These are phyloP conservation scores for Leccinum longicurvipes DNA, from an alignment of 768 basidiomycete genomes.

Conservation along the genomic window DNA sequence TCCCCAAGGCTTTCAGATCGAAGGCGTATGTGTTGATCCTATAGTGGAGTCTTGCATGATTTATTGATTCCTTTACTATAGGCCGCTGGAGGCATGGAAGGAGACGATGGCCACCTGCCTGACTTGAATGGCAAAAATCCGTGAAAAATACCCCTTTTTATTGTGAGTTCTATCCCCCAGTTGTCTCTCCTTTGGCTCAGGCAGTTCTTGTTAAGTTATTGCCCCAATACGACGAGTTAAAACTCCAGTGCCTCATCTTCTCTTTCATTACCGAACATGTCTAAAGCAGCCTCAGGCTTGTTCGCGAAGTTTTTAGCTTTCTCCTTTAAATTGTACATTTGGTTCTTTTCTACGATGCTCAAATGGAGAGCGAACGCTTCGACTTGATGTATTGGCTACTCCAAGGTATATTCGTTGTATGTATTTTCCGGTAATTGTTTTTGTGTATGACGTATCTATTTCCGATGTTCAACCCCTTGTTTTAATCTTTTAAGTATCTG, in stretches of 20 bases:
- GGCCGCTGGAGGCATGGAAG: background rate
- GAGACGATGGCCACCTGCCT: too few relatives aligned
- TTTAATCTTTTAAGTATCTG: background rate
- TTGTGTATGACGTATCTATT: background rate
- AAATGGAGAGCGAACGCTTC: background rate
- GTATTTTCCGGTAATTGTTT: background rate
- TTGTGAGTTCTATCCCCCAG: background rate
- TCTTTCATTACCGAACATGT: background rate
- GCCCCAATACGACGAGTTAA: background rate
- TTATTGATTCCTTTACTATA: background rate
- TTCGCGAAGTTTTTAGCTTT: background rate
- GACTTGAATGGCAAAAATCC: background rate
- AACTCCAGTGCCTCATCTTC: background rate
- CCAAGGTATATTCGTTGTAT: background rate
- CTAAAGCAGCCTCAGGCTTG: background rate
- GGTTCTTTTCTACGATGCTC: background rate
- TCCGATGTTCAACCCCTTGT: background rate
- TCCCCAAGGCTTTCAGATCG: background rate
- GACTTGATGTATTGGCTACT: background rate
- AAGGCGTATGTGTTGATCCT: background rate
- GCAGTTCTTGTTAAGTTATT: background rate
- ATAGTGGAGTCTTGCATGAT: background rate
- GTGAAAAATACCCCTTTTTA: background rate
- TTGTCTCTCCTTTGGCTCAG: background rate
- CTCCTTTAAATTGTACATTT: too few relatives aligned